Percentiles rank a stretch among this genome's conserved stretches.
Evolutionary conservation across 176 grass and related monocot genomes (phyloP).

Genomic region (Canna indica): DNA sequence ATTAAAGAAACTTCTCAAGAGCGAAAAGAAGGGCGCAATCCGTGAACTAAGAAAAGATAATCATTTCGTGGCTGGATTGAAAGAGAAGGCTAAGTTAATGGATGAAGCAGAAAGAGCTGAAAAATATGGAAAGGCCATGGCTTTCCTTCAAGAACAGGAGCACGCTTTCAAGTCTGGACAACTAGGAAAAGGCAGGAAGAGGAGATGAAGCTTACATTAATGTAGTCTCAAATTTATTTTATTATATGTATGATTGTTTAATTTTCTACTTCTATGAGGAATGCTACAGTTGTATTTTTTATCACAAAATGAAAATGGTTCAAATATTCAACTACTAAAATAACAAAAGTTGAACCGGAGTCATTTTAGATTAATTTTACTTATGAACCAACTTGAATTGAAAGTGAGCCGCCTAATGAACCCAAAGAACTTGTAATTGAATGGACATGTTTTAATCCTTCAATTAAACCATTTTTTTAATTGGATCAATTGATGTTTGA

Average conservation of each 20-base stretch:
- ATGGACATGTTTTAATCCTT: too few species aligned
- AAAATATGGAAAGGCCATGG: slow-evolving; percentile 45
- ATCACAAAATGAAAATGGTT: too few species aligned
- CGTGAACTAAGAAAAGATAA: slow-evolving; percentile 81
- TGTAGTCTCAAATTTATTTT: too few species aligned
- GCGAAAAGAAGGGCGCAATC: slow-evolving; percentile 60
- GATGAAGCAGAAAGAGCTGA: slow-evolving; percentile 71
- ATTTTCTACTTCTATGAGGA: neutral
- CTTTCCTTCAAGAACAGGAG: slow-evolving; percentile 91
- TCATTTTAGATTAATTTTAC: too few species aligned
- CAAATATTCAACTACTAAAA: too few species aligned
- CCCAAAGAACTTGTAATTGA: too few species aligned
- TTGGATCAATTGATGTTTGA: too few species aligned
- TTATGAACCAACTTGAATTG: too few species aligned
- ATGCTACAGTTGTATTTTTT: neutral
- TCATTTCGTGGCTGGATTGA: slow-evolving; percentile 54
- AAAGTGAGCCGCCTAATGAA: too few species aligned
- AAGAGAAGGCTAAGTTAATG: slow-evolving; percentile 47
- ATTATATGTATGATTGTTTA: neutral
- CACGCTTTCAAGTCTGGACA: slow-evolving; percentile 85
- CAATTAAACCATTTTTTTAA: too few species aligned
- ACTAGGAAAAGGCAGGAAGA: slow-evolving; percentile 84
- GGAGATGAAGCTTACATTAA: slow-evolving; percentile 24
- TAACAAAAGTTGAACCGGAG: too few species aligned
- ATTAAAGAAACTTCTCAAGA: slow-evolving; percentile 59